phyloP scores from a whole-genome alignment of 768 basidiomycete genomes.

The Pleurotus salmoneostramineus region DNA sequence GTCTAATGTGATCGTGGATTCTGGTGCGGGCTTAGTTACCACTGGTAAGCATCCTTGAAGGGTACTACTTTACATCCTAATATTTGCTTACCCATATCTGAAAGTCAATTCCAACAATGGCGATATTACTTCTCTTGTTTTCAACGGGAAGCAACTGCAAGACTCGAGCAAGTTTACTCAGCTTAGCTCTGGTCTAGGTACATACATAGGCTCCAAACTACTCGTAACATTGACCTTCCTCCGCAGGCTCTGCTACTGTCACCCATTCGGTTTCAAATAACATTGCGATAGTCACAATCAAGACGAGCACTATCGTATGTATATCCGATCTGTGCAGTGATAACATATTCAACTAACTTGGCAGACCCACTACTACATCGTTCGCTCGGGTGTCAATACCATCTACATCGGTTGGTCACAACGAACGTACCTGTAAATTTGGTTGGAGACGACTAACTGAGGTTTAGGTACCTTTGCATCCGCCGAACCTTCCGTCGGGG shows the following conservation, averaged over 20 bases:
- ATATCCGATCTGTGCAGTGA: background rate
- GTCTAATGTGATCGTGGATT: slow-evolving; percentile 35
- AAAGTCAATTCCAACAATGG: slow-evolving; percentile 38
- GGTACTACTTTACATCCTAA: background rate
- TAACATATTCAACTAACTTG: background rate
- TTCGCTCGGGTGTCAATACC: slow-evolving; percentile 37
- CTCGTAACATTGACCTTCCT: background rate
- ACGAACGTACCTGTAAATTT: background rate
- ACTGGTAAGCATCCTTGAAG: slow-evolving; percentile 26
- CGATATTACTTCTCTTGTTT: slow-evolving; percentile 41
- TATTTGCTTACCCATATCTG: background rate
- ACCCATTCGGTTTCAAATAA: slow-evolving; percentile 34
- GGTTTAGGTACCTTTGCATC: slow-evolving; percentile 32
- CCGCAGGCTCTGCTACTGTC: slow-evolving; percentile 34
- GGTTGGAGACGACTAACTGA: background rate
- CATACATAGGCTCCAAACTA: background rate
- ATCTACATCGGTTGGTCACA: slow-evolving; percentile 34
- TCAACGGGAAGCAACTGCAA: slow-evolving; percentile 43
- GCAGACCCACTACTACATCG: slow-evolving; percentile 44
- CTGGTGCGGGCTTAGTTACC: slow-evolving; percentile 39
- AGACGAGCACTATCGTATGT: slow-evolving; percentile 38
- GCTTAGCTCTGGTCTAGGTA: slow-evolving; percentile 42
- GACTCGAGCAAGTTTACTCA: slow-evolving; percentile 42
- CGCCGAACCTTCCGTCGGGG: slow-evolving; percentile 43
- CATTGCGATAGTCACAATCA: slow-evolving; percentile 37